phyloP scores from a whole-genome alignment of 208 protist species.

The Acanthamoeba rhysodes region DNA sequence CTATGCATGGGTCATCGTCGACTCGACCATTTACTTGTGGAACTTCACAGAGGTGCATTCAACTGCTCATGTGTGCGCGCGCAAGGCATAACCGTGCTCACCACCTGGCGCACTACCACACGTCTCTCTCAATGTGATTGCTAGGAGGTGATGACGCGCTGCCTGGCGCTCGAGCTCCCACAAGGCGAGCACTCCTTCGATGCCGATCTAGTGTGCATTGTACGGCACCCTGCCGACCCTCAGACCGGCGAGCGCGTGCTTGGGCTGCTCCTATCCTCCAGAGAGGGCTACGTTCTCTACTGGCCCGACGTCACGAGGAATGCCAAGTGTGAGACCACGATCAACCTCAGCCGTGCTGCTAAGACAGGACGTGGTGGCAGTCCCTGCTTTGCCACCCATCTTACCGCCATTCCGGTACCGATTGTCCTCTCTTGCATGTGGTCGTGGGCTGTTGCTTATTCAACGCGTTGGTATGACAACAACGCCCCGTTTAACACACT shows the following conservation, averaged over 20 bases:
- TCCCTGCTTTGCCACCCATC: constrained; percentile 22
- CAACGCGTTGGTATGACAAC: no score
- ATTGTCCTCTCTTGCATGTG: background rate
- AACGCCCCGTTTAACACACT: no score
- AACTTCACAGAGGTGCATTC: constrained; percentile 38
- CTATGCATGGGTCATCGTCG: constrained; percentile 61
- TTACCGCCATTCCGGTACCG: constrained; percentile 1
- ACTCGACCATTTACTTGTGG: constrained; percentile 43
- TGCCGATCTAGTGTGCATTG: constrained; percentile 20
- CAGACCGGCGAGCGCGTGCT: constrained; percentile 35
- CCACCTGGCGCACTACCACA: background rate
- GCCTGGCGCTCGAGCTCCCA: background rate
- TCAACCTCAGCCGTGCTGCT: background rate
- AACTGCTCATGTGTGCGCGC: background rate
- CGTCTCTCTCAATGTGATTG: background rate
- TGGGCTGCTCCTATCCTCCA: background rate
- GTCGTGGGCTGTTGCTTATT: no score
- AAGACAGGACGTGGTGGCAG: background rate
- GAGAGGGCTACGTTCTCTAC: constrained; percentile 46
- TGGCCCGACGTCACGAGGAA: constrained; percentile 30
- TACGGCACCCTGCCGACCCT: background rate
- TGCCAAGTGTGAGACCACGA: constrained; percentile 42
- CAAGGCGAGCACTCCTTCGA: background rate
- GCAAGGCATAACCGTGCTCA: background rate
- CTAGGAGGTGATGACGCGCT: constrained; percentile 35